These are phyloP conservation scores for Aspergillus pseudoglaucus DNA, from an alignment of 2,329 filamentous ascomycete genomes.

Conservation along the genomic window DNA sequence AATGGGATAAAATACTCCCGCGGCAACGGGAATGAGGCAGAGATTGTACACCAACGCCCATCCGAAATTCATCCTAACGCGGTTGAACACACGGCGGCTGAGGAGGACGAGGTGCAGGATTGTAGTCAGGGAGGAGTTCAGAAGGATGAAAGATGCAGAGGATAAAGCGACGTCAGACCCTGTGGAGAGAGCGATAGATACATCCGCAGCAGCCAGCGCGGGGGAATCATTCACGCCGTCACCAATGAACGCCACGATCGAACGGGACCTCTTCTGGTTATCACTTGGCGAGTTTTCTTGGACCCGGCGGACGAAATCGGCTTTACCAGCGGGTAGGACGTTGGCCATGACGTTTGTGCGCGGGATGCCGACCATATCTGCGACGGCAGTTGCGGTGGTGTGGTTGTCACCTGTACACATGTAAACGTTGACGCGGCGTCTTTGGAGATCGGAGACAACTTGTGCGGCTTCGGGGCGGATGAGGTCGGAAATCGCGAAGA, in stretches of 20 bases:
- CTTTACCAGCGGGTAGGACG: constrained; percentile 77
- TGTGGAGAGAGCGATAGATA: constrained; percentile 74
- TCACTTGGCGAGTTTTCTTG: constrained; percentile 20
- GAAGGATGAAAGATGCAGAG: constrained; percentile 72
- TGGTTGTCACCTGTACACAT: constrained; percentile 90
- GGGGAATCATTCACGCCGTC: constrained; percentile 85
- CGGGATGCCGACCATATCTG: constrained; percentile 66
- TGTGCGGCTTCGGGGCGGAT: constrained; percentile 64
- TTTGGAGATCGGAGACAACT: constrained; percentile 59
- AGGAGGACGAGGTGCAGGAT: constrained; percentile 69
- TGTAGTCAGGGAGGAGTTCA: constrained; percentile 62
- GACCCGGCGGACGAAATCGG: constrained; percentile 35
- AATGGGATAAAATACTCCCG: constrained; percentile 67
- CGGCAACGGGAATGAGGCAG: constrained; percentile 70
- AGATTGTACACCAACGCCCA: constrained; percentile 83
- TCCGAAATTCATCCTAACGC: constrained; percentile 77
- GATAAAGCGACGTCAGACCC: constrained; percentile 79
- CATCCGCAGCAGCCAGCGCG: constrained; percentile 70
- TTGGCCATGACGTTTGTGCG: constrained; percentile 72
- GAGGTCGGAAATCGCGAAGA: constrained; percentile 73
- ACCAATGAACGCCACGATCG: constrained; percentile 73
- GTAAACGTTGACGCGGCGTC: constrained; percentile 67
- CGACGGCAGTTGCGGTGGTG: constrained; percentile 77
- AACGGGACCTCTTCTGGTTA: constrained; percentile 26
- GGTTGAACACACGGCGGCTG: constrained; percentile 63